Evolutionary conservation across 169 alveolate genomes (phyloP).

Genomic region (Babesia bigemina): DNA sequence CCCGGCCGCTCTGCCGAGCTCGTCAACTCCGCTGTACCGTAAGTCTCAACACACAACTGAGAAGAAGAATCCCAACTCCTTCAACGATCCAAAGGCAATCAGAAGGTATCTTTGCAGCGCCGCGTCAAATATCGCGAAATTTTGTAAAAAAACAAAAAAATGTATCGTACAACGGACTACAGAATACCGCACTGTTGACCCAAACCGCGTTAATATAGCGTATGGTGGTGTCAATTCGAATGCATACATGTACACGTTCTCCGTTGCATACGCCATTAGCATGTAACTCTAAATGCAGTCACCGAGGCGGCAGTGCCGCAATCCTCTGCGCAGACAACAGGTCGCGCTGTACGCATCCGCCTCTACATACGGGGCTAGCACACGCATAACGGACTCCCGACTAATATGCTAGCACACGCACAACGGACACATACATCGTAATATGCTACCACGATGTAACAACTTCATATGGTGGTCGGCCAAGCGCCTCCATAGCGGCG

Average conservation of each 20-base stretch:
- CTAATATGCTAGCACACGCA: no score
- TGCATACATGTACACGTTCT: neutral
- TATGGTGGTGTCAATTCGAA: conserved; percentile 7
- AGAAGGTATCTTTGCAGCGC: neutral
- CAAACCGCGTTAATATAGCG: conserved; percentile 1
- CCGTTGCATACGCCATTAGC: neutral
- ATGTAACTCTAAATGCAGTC: neutral
- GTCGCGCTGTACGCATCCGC: neutral
- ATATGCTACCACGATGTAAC: no score
- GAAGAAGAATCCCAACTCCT: neutral
- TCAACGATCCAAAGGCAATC: neutral
- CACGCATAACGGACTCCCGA: no score
- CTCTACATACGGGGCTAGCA: no score
- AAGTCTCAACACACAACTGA: neutral
- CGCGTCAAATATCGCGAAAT: neutral
- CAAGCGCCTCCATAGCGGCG: no score
- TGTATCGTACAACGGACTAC: conserved; percentile 10
- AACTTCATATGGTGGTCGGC: no score
- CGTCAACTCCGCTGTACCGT: no score
- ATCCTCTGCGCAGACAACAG: neutral
- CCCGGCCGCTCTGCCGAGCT: no score
- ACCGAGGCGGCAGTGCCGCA: conserved; percentile 17
- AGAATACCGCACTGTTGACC: conserved; percentile 13
- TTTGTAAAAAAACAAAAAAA: neutral
- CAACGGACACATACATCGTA: no score